Evolutionary conservation across 2,329 filamentous ascomycete species (phyloP).

Genomic region (Ophidiomyces ophidiicola): DNA sequence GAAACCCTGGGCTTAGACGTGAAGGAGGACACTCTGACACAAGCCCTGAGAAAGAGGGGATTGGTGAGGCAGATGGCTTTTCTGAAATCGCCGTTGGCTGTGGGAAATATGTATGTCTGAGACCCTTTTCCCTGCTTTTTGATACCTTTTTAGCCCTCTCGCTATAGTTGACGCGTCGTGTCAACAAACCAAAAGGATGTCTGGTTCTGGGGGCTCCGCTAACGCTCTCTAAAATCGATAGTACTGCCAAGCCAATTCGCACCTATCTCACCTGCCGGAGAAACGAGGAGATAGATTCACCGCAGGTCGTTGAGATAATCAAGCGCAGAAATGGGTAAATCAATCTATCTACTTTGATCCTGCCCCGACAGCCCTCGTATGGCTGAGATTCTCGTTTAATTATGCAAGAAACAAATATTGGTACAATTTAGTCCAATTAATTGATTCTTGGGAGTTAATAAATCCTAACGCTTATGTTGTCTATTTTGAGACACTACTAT

Average conservation of each 20-base stretch:
- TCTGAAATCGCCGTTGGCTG: constrained; percentile 8
- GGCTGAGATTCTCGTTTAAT: no score
- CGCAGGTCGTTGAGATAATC: constrained; percentile 10
- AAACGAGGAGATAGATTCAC: constrained; percentile 11
- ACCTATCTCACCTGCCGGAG: constrained; percentile 11
- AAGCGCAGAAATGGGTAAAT: constrained; percentile 7
- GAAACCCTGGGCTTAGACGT: constrained; percentile 5
- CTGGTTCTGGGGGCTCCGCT: neutral
- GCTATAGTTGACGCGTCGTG: neutral
- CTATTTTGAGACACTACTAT: no score
- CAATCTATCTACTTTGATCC: no score
- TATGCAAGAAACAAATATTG: no score
- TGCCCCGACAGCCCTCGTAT: no score
- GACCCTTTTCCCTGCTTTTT: neutral
- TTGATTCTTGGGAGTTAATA: no score
- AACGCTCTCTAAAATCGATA: neutral
- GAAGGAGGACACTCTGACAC: constrained; percentile 10
- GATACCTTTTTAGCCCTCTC: neutral
- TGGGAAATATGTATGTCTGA: constrained; percentile 9
- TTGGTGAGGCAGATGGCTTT: constrained; percentile 12
- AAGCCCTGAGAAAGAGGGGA: constrained; percentile 8
- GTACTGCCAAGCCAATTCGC: constrained; percentile 9
- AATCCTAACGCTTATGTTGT: no score
- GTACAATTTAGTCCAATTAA: no score
- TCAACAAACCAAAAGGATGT: neutral